phyloP scores from a whole-genome alignment of 805 yeast species.

The Myxozyma neotropica region DNA sequence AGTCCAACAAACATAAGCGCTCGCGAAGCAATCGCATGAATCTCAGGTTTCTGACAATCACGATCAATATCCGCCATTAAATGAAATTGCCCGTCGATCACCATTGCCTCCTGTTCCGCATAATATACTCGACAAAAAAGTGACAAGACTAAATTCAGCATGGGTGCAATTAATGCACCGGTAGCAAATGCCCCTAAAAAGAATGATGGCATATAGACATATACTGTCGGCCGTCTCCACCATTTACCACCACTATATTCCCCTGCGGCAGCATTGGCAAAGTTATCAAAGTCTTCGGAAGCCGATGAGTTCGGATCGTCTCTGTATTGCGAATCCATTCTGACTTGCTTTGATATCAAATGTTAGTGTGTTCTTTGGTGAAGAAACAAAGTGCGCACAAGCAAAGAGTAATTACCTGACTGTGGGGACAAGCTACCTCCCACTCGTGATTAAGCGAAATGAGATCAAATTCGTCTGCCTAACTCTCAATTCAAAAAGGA shows the following conservation, averaged over 20 bases:
- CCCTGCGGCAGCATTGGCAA: background rate
- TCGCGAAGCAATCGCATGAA: slow-evolving; percentile 18
- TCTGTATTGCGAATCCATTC: background rate
- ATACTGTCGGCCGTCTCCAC: slow-evolving; percentile 11
- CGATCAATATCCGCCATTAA: background rate
- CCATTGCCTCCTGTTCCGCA: slow-evolving; percentile 6
- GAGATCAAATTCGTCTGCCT: no score
- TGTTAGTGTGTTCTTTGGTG: no score
- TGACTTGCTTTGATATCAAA: no score
- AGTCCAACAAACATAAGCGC: slow-evolving; percentile 4
- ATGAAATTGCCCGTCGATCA: background rate
- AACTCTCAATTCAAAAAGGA: no score
- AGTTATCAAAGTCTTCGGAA: background rate
- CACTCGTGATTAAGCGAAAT: no score
- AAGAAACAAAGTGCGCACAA: no score
- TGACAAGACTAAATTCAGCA: slow-evolving; percentile 9
- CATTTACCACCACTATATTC: background rate
- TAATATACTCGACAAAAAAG: slow-evolving; percentile 20
- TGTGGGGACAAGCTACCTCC: no score
- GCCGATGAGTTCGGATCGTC: background rate
- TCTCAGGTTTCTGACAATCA: slow-evolving; percentile 22
- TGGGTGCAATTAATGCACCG: slow-evolving; percentile 24
- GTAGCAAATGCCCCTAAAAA: slow-evolving; percentile 13
- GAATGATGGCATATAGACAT: slow-evolving; percentile 14
- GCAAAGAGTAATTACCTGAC: no score